A percentile compares a stretch with the other conserved stretches of the same genome.
Conservation (phyloP, 2,329 filamentous ascomycete genomes). For the Rhexocercosporidium sp. region DNA sequence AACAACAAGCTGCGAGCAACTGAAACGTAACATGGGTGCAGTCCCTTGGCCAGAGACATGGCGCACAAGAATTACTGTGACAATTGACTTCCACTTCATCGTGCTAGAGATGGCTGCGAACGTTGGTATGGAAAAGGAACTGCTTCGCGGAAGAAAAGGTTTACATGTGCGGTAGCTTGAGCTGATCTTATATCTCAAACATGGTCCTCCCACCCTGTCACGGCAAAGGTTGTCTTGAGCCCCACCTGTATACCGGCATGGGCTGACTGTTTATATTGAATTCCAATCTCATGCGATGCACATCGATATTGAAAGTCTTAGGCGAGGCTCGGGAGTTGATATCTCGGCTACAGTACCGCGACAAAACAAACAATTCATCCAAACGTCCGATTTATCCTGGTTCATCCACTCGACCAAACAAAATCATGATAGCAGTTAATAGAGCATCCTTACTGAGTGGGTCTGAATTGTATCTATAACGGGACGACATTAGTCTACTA, state of each 20-base stretch:
- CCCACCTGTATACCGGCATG: constrained; percentile 23
- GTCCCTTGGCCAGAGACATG: constrained; percentile 19
- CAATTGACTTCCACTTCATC: constrained; percentile 23
- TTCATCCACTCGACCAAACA: not conserved
- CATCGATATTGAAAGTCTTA: constrained; percentile 26
- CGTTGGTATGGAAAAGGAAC: not conserved
- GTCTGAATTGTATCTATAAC: not conserved
- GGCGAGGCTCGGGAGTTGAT: constrained; percentile 23
- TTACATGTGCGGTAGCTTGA: not conserved
- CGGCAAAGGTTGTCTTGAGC: not conserved
- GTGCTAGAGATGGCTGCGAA: constrained; percentile 15
- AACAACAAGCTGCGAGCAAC: constrained; percentile 27
- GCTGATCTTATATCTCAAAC: not conserved
- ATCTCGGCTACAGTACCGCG: not conserved
- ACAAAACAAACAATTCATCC: constrained; percentile 6
- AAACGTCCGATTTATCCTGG: constrained; percentile 1
- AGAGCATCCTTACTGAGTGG: not conserved
- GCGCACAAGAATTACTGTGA: constrained; percentile 16
- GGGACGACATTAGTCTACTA: too few relatives aligned
- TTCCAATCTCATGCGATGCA: constrained; percentile 22
- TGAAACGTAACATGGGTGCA: constrained; percentile 27
- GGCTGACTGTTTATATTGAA: constrained; percentile 18
- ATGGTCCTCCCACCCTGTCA: not conserved
- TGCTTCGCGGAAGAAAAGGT: not conserved
- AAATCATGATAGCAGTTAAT: not conserved